A percentile compares a stretch with the other conserved stretches of the same genome.
These are phyloP conservation scores for Scheffersomyces parashehatae DNA, from an alignment of 1,139 yeast genomes.

Conservation along the genomic window DNA sequence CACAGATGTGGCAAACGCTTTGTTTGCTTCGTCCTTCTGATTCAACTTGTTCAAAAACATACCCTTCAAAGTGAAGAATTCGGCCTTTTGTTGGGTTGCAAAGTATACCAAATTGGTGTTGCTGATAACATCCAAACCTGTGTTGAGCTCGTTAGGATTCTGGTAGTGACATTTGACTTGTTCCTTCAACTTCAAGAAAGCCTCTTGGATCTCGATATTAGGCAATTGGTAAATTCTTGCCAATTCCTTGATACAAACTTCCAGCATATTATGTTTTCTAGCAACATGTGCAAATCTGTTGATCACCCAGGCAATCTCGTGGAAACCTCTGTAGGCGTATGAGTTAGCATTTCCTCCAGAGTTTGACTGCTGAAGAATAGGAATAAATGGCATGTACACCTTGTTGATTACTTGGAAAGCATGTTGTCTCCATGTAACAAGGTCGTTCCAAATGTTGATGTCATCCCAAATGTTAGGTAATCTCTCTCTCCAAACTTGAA, in stretches of 20 bases:
- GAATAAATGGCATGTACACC: constrained; percentile 90
- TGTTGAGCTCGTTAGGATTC: constrained; percentile 79
- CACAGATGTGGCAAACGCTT: constrained; percentile 96
- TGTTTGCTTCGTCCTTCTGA: constrained; percentile 92
- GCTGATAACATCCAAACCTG: constrained; percentile 95
- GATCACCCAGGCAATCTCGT: constrained; percentile 98
- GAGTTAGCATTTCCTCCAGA: constrained; percentile 78
- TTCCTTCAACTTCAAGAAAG: constrained; percentile 90
- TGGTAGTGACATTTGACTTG: constrained; percentile 98
- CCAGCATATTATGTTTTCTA: constrained; percentile 93
- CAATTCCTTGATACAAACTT: constrained; percentile 89
- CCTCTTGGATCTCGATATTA: constrained; percentile 97
- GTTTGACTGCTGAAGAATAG: constrained; percentile 75
- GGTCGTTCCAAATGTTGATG: constrained; percentile 94
- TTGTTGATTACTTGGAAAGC: constrained; percentile 97
- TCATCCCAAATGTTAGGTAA: constrained; percentile 97
- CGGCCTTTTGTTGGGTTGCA: constrained; percentile 97
- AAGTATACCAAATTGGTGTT: constrained; percentile 94
- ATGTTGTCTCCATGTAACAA: constrained; percentile 98
- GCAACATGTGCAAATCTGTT: constrained; percentile 98
- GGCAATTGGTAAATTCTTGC: constrained; percentile 95
- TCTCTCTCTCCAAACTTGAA: constrained; percentile 98
- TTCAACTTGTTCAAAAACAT: constrained; percentile 92
- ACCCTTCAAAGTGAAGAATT: constrained; percentile 94
- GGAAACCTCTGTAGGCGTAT: constrained; percentile 95